Conservation (phyloP, 1,139 yeast genomes). For the Kurtzmaniella quercitrusa region DNA sequence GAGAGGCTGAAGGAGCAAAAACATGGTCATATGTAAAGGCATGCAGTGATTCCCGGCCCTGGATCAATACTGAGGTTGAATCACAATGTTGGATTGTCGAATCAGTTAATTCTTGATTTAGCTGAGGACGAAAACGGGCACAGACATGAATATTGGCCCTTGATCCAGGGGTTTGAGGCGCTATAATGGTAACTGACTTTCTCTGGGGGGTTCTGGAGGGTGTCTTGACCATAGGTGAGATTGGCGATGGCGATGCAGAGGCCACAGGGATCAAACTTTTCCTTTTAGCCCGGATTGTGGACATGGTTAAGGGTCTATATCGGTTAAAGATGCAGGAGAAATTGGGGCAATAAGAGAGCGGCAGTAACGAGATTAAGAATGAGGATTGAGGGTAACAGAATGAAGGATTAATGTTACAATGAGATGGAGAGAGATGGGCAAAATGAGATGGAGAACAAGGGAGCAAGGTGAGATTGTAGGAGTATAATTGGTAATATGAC, state of each 20-base stretch:
- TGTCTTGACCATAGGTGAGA: background rate
- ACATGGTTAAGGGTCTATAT: background rate
- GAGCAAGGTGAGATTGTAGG: too few relatives aligned
- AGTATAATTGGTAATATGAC: too few relatives aligned
- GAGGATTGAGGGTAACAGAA: too few relatives aligned
- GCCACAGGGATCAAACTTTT: background rate
- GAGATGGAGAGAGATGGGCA: too few relatives aligned
- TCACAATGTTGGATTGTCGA: slow-evolving; percentile 8
- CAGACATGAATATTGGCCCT: slow-evolving; percentile 52
- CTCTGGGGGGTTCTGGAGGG: background rate
- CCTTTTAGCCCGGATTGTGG: background rate
- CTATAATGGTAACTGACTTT: background rate
- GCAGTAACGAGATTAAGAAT: too few relatives aligned
- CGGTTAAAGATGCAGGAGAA: background rate
- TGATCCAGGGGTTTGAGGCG: slow-evolving; percentile 1
- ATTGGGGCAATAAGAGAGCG: background rate
- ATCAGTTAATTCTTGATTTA: slow-evolving; percentile 16
- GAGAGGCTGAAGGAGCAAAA: slow-evolving; percentile 48
- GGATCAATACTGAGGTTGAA: slow-evolving; percentile 20
- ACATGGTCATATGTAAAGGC: slow-evolving; percentile 66
- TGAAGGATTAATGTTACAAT: too few relatives aligned
- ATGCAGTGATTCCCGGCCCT: slow-evolving; percentile 26
- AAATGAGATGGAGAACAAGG: too few relatives aligned
- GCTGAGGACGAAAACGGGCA: slow-evolving; percentile 59
- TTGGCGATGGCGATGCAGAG: background rate